These are phyloP conservation scores for Wallacemonas sp. DNA, from an alignment of 208 protist genomes.

Conservation along the genomic window DNA sequence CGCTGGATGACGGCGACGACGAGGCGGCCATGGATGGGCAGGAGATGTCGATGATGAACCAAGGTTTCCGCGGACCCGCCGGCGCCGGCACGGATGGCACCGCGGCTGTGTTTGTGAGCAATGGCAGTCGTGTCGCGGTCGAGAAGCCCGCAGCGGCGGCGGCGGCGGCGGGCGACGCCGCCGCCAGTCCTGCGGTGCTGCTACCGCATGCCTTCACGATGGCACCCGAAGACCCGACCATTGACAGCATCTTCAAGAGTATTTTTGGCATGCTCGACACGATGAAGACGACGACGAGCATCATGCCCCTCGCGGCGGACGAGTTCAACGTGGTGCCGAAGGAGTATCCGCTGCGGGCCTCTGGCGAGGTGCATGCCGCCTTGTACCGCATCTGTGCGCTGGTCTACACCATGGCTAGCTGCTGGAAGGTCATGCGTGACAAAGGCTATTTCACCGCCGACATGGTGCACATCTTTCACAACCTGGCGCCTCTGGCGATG, in stretches of 20 bases:
- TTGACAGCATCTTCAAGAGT: slow-evolving; percentile 44
- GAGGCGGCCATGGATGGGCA: not conserved
- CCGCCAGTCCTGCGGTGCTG: slow-evolving; percentile 10
- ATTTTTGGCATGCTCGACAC: slow-evolving; percentile 45
- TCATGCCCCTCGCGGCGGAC: slow-evolving; percentile 70
- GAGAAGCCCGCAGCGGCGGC: not conserved
- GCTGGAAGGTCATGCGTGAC: slow-evolving; percentile 79
- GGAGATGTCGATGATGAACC: not conserved
- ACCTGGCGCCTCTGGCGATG: slow-evolving; percentile 53
- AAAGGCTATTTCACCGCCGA: slow-evolving; percentile 77
- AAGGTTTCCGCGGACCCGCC: not conserved
- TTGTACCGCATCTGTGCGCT: slow-evolving; percentile 70
- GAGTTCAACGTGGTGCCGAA: slow-evolving; percentile 62
- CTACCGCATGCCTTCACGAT: slow-evolving; percentile 50
- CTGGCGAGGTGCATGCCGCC: slow-evolving; percentile 60
- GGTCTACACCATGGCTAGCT: slow-evolving; percentile 73
- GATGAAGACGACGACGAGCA: slow-evolving; percentile 44
- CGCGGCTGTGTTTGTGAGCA: not conserved
- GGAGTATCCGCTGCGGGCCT: slow-evolving; percentile 60
- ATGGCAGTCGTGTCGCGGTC: not conserved
- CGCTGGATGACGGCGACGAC: too few species aligned
- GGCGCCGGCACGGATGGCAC: not conserved
- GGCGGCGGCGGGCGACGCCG: too few species aligned
- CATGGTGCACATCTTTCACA: slow-evolving; percentile 65
- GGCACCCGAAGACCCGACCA: slow-evolving; percentile 44